Evolutionary conservation across 1,284 basidiomycete genomes (phyloP).

Genomic region (Ganoderma resinaceum): DNA sequence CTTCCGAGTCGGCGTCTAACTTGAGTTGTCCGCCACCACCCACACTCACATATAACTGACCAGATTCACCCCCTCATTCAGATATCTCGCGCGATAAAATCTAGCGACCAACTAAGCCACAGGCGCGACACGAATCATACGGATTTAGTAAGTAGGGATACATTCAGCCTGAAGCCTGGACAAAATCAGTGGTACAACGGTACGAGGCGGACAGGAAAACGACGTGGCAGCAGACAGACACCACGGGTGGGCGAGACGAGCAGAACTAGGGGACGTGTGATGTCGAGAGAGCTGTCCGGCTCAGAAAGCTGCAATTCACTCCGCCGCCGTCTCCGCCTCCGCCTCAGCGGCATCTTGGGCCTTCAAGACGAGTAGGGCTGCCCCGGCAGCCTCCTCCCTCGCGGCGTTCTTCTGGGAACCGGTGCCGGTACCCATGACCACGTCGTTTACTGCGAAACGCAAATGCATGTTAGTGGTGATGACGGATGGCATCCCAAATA

Average conservation of each 20-base stretch:
- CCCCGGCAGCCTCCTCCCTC: constrained; percentile 59
- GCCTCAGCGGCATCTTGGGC: constrained; percentile 2
- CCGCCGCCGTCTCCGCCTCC: constrained; percentile 1
- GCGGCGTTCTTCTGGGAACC: constrained; percentile 60
- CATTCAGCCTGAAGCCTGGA: neutral
- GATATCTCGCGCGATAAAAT: constrained; percentile 10
- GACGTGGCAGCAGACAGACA: neutral
- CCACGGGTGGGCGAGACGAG: neutral
- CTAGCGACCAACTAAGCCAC: constrained; percentile 23
- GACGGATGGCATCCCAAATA: neutral
- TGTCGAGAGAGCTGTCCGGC: neutral
- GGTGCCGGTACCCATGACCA: constrained; percentile 50
- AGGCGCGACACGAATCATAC: constrained; percentile 7
- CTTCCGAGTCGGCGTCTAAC: constrained; percentile 2
- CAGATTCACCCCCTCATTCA: constrained; percentile 14
- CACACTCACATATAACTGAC: constrained; percentile 9
- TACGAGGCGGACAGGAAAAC: neutral
- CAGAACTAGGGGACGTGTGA: neutral
- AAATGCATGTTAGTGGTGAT: constrained; percentile 1
- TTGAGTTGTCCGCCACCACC: neutral
- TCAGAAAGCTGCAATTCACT: neutral
- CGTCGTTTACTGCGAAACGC: constrained; percentile 51
- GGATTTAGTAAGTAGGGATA: neutral
- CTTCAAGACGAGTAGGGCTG: constrained; percentile 49
- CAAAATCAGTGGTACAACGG: neutral